phyloP scores from a whole-genome alignment of 306 rosid genomes.

The Vigna reflexopilosa region DNA sequence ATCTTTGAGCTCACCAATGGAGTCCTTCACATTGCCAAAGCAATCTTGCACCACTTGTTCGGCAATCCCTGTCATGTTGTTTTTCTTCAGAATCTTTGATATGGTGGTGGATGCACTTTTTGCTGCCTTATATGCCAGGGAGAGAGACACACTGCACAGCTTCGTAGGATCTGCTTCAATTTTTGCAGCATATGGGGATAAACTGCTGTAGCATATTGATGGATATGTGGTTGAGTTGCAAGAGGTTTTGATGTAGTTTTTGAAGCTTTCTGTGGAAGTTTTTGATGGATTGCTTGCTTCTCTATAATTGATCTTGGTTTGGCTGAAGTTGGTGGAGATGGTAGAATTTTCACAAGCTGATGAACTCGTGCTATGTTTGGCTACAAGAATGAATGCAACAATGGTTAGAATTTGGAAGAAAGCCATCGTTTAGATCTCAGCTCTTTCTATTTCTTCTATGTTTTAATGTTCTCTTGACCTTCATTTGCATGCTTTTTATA shows the following conservation, averaged over 20 bases:
- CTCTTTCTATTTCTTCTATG: neutral
- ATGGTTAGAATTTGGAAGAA: slow-evolving; percentile 30
- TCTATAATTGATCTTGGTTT: neutral
- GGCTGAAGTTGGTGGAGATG: neutral
- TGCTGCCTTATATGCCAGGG: slow-evolving; percentile 49
- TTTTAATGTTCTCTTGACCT: slow-evolving; percentile 7
- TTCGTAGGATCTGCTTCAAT: slow-evolving; percentile 50
- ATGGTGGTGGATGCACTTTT: slow-evolving; percentile 36
- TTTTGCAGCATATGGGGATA: slow-evolving; percentile 54
- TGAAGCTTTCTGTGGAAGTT: neutral
- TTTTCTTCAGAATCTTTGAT: slow-evolving; percentile 17
- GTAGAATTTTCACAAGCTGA: slow-evolving; percentile 28
- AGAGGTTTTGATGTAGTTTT: slow-evolving; percentile 41
- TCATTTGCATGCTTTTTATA: slow-evolving; percentile 39
- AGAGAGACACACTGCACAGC: slow-evolving; percentile 55
- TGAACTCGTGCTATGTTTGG: neutral
- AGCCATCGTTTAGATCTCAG: slow-evolving; percentile 36
- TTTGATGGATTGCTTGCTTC: neutral
- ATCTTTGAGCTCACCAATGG: slow-evolving; percentile 44
- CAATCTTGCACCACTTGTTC: slow-evolving; percentile 56
- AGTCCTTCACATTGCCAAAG: slow-evolving; percentile 33
- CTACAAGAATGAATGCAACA: slow-evolving; percentile 27
- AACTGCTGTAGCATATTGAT: slow-evolving; percentile 50
- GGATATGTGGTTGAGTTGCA: slow-evolving; percentile 63
- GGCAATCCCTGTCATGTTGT: slow-evolving; percentile 23